Percentiles rank a stretch among this genome's conserved stretches.
Evolutionary conservation across 2,329 filamentous ascomycete species (phyloP).

Genomic region (Venturia nashicola): DNA sequence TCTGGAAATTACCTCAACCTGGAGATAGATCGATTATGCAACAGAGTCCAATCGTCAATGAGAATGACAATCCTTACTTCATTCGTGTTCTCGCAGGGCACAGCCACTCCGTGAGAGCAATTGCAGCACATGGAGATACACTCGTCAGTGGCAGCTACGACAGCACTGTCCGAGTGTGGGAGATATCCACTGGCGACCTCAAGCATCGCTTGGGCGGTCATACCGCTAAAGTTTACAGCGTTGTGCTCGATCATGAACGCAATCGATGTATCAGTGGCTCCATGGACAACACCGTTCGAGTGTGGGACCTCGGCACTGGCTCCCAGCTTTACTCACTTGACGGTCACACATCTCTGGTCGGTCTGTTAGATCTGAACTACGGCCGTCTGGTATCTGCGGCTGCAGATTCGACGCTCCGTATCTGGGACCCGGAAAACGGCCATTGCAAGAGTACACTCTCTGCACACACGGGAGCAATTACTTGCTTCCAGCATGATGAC

Average conservation of each 20-base stretch:
- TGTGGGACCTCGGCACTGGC: constrained; percentile 88
- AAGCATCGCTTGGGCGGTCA: constrained; percentile 78
- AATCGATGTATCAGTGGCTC: constrained; percentile 95
- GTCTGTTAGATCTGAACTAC: constrained; percentile 77
- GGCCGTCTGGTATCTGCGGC: constrained; percentile 89
- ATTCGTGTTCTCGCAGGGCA: constrained; percentile 79
- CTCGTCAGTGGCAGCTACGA: constrained; percentile 98
- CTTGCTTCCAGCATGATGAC: constrained; percentile 95
- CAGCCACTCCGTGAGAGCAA: constrained; percentile 86
- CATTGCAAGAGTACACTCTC: constrained; percentile 81
- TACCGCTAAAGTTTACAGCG: constrained; percentile 88
- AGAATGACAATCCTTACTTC: constrained; percentile 85
- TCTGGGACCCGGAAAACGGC: constrained; percentile 92
- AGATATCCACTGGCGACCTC: constrained; percentile 86
- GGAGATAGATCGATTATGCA: constrained; percentile 70
- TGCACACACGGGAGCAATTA: constrained; percentile 93
- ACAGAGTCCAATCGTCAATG: constrained; percentile 54
- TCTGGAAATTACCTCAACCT: constrained; percentile 83
- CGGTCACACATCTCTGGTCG: constrained; percentile 84
- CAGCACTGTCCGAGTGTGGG: constrained; percentile 90
- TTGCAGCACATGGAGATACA: constrained; percentile 87
- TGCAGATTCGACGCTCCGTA: constrained; percentile 85
- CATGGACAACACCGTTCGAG: constrained; percentile 97
- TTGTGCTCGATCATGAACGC: constrained; percentile 81
- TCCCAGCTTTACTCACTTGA: constrained; percentile 79